Evolutionary conservation across 352 stramenopile species (phyloP), one percentile per base, ranked within the genome.

Genomic region (Phytopythium ostracodes): DNA sequence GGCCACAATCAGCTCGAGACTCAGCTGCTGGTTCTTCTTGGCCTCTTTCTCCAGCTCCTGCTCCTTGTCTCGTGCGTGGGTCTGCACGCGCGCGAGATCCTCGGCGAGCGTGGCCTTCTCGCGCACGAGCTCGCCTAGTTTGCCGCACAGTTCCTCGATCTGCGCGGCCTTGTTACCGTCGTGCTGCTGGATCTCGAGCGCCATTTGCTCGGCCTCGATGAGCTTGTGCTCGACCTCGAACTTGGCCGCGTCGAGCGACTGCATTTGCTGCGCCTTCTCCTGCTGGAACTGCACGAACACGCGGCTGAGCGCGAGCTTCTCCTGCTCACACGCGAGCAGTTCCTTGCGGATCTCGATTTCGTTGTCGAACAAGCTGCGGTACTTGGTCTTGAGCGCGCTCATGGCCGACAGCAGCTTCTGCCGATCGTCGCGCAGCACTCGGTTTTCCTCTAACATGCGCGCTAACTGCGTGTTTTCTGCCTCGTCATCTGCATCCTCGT

Each of bases 1-100:
- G 4, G 84, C 62, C 15, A 88, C 70, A 9, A 91, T 75, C 14
- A 91, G 56, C 57, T 89, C 82, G 14, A 89, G 64, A 65, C 78
- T 88, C 2, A 91, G 70, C 49, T 91, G 78, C 47, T 91, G 78
- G 35, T 81, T 86, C 62, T 87, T 89, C 58, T 82, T 84, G 2
- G 40, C 60, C n/a, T 89, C 75, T 8, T 67, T 53, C 6, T 75
- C 57, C 6, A 68, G 56, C 31, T 58, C 50, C 18, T 65, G 59
- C n/a, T 85, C 76, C 2, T 75, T 31, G 44, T 70, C 50, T 24
- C 71, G 55, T 10, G 61, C 60, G 22, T 76, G 65, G 7, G 72
- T 67, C 35, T 86, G 74, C n/a, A 83, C 54, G 29, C 73, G 58
- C 9, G 59, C 55, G 15, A 88, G 53, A 35, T 87, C 73, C 33